phyloP scores from a whole-genome alignment of 2,329 filamentous ascomycete genomes.

The Ascocoryne sarcoides region DNA sequence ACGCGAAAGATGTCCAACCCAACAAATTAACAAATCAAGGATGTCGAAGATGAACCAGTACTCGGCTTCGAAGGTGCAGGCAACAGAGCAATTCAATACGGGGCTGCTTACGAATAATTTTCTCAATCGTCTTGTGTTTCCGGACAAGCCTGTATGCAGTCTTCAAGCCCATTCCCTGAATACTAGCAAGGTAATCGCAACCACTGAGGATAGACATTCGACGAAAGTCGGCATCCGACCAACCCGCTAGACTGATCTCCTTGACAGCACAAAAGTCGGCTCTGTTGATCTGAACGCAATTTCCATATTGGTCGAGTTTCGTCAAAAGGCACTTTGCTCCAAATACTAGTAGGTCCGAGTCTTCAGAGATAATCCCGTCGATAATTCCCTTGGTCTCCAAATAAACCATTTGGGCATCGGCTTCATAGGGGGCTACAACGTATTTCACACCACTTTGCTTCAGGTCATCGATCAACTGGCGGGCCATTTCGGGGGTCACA shows the following conservation, averaged over 20 bases:
- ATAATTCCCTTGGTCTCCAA: conserved; percentile 79
- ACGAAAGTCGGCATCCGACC: conserved; percentile 85
- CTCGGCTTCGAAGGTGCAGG: not conserved
- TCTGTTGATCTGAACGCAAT: conserved; percentile 85
- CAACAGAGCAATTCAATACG: not conserved
- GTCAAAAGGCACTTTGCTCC: conserved; percentile 85
- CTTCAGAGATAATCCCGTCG: conserved; percentile 84
- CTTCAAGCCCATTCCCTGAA: conserved; percentile 82
- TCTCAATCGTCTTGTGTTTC: conserved; percentile 82
- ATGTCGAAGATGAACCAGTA: not conserved
- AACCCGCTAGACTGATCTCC: conserved; percentile 82
- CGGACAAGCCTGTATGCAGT: conserved; percentile 85
- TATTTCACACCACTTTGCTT: conserved; percentile 75
- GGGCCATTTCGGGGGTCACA: conserved; percentile 92
- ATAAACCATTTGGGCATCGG: conserved; percentile 93
- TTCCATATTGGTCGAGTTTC: conserved; percentile 88
- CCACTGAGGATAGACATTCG: conserved; percentile 95
- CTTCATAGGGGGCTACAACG: conserved; percentile 93
- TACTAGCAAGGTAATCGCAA: conserved; percentile 86
- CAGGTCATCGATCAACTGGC: conserved; percentile 81
- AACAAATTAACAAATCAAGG: not conserved
- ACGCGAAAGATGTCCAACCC: no score
- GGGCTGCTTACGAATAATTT: conserved; percentile 48
- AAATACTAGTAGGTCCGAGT: conserved; percentile 93
- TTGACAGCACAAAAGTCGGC: conserved; percentile 81